A percentile compares a stretch with the other conserved stretches of the same genome.
These are phyloP conservation scores for Talaromyces adpressus DNA, from an alignment of 495 filamentous ascomycete genomes.

Conservation along the genomic window DNA sequence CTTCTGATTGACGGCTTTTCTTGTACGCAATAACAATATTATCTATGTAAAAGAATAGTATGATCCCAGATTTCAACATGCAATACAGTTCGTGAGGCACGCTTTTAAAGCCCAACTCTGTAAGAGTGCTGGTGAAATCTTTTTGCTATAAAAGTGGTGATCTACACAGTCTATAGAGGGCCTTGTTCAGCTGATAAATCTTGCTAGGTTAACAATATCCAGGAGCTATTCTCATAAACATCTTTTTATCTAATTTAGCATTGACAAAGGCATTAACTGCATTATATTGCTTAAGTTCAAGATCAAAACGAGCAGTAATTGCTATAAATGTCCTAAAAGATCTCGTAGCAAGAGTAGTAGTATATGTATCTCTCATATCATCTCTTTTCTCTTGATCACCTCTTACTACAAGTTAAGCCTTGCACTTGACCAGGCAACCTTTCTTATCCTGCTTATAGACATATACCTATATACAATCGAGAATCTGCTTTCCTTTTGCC, in stretches of 20 bases:
- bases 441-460: no score
- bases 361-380: constrained; percentile 9
- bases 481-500: no score
- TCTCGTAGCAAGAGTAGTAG: constrained; percentile 16
- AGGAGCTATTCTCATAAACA: constrained; percentile 9
- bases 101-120: constrained; percentile 10
- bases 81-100: constrained; percentile 10
- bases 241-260: constrained; percentile 11
- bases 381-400: constrained; percentile 17
- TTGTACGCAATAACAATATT: no score
- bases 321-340: constrained; percentile 16
- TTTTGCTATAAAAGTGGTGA: constrained; percentile 17
- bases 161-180: constrained; percentile 18
- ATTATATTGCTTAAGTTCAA: constrained; percentile 18
- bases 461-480: no score
- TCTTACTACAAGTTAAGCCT: no score
- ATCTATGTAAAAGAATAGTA: no score
- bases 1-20: no score
- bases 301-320: constrained; percentile 15
- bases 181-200: constrained; percentile 9
- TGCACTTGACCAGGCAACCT: no score
- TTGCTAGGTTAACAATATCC: not conserved
- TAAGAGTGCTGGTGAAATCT: constrained; percentile 12
- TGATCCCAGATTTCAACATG: no score
- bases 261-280: constrained; percentile 25